Conservation (phyloP, 352 stramenopile species). For the Pythium brachiatum region DNA sequence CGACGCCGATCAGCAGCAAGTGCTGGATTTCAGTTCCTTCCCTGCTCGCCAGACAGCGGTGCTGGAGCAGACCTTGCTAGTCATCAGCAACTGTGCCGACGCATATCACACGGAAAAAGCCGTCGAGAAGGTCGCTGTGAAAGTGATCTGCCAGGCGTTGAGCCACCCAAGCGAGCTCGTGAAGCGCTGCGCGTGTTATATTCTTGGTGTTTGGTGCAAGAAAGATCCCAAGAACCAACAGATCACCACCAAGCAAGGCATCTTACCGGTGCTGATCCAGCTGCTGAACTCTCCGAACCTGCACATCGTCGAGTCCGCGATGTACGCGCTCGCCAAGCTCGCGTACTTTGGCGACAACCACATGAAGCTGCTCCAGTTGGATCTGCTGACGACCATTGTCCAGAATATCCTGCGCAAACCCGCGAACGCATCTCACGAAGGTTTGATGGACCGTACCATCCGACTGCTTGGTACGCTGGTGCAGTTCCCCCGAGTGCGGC, state of each 20-base stretch:
- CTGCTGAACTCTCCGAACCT: slow-evolving; percentile 58
- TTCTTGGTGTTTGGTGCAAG: slow-evolving; percentile 62
- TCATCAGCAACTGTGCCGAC: slow-evolving; percentile 69
- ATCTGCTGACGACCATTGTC: slow-evolving; percentile 52
- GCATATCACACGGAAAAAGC: slow-evolving; percentile 35
- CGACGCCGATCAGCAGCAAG: slow-evolving; percentile 28
- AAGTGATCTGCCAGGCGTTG: slow-evolving; percentile 54
- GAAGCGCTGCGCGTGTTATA: slow-evolving; percentile 67
- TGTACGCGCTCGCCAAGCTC: slow-evolving; percentile 65
- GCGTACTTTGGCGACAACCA: slow-evolving; percentile 63
- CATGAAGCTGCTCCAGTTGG: slow-evolving; percentile 57
- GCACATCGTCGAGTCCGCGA: slow-evolving; percentile 54
- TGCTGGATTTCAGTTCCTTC: slow-evolving; percentile 58
- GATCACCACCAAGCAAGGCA: slow-evolving; percentile 38
- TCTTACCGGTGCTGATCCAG: slow-evolving; percentile 53
- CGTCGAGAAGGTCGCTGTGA: slow-evolving; percentile 53
- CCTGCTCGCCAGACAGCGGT: slow-evolving; percentile 53
- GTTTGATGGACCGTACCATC: slow-evolving; percentile 56
- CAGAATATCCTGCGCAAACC: slow-evolving; percentile 45
- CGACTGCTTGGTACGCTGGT: slow-evolving; percentile 65
- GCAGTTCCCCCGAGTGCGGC: slow-evolving; percentile 47
- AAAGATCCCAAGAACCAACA: slow-evolving; percentile 43
- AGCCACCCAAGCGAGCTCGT: slow-evolving; percentile 65
- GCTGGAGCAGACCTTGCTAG: slow-evolving; percentile 61
- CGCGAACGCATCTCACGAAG: slow-evolving; percentile 38